Conservation (phyloP, 352 stramenopile genomes). For the Phytophthora tubulina region DNA sequence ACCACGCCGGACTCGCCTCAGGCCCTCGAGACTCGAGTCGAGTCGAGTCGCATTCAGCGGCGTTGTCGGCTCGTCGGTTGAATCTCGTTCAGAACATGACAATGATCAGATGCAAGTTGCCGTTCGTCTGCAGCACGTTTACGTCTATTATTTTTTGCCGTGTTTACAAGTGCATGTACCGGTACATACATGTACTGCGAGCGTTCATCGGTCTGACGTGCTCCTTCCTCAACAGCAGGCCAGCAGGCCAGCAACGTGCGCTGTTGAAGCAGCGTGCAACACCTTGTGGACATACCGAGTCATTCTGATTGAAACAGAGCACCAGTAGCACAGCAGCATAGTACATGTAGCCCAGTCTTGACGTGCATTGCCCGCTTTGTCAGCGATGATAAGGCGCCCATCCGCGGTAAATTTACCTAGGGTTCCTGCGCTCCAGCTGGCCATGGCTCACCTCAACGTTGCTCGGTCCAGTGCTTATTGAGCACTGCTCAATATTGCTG, state of each 20-base stretch:
- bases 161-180: slow-evolving; percentile 8
- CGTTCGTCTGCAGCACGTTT: slow-evolving; percentile 17
- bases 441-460: slow-evolving; percentile 1
- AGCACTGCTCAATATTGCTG: background rate
- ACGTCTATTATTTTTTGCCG: slow-evolving; percentile 14
- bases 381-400: slow-evolving; percentile 15
- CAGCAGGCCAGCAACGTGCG: background rate
- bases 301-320: background rate
- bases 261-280: slow-evolving; percentile 20
- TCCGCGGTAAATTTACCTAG: slow-evolving; percentile 1
- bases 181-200: background rate
- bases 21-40: background rate
- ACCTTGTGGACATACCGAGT: background rate
- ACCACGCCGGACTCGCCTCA: slow-evolving; percentile 5
- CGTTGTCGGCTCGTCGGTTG: slow-evolving; percentile 11
- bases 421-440: slow-evolving; percentile 2
- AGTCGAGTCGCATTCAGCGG: background rate
- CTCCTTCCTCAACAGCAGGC: background rate
- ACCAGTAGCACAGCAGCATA: background rate
- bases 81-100: slow-evolving; percentile 4
- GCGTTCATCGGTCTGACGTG: background rate
- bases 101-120: slow-evolving; percentile 24
- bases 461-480: background rate
- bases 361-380: background rate
- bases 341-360: background rate